Conservation (phyloP, 768 basidiomycete genomes). For the Daedalea quercina region DNA sequence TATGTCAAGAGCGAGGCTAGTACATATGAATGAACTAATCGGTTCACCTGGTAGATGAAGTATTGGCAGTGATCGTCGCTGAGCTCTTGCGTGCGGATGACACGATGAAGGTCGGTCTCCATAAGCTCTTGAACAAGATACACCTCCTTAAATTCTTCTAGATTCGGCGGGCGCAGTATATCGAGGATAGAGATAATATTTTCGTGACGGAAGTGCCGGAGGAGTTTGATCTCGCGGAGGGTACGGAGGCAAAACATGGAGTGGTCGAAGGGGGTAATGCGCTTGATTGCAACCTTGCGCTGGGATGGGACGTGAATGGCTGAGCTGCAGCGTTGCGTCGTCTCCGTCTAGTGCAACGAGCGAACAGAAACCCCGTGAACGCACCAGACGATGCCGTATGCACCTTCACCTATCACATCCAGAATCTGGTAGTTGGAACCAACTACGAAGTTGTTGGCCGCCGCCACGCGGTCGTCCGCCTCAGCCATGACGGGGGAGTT, state of each 20-base stretch:
- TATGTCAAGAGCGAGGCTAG: not conserved
- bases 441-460: constrained; percentile 23
- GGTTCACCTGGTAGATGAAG: constrained; percentile 85
- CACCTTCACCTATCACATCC: constrained; percentile 90
- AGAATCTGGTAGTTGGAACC: constrained; percentile 80
- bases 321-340: constrained; percentile 34
- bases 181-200: constrained; percentile 96
- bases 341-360: not conserved
- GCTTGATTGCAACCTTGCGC: constrained; percentile 95
- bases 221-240: constrained; percentile 90
- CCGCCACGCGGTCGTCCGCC: constrained; percentile 25
- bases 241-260: constrained; percentile 92
- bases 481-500: constrained; percentile 1
- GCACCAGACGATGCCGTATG: constrained; percentile 87
- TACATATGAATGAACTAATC: constrained; percentile 2
- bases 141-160: constrained; percentile 84
- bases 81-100: constrained; percentile 90
- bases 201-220: constrained; percentile 79
- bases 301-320: constrained; percentile 82
- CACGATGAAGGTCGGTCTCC: constrained; percentile 95
- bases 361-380: constrained; percentile 9
- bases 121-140: constrained; percentile 71
- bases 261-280: constrained; percentile 92
- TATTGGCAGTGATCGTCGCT: constrained; percentile 97
- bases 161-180: constrained; percentile 69